Evolutionary conservation across 2,329 filamentous ascomycete genomes (phyloP).

Genomic region (Akanthomyces uredinophilus): DNA sequence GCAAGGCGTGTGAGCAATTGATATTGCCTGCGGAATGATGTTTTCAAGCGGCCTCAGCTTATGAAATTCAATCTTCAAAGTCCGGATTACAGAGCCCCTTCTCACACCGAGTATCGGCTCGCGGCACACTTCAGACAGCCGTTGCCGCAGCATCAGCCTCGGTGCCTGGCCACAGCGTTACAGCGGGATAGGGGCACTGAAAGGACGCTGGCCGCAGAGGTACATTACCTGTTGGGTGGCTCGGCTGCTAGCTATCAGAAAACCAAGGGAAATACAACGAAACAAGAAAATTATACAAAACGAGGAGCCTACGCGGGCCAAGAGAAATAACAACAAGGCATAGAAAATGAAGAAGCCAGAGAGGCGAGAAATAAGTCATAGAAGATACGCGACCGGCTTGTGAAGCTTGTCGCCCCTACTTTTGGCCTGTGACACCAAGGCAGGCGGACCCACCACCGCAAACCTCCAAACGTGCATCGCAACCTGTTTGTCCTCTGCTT

Average conservation of each 20-base stretch:
- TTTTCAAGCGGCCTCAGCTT: too few species aligned
- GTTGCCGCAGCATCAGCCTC: neutral
- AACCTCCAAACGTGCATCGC: neutral
- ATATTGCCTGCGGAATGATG: too few species aligned
- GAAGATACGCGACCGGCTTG: neutral
- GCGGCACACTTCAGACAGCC: neutral
- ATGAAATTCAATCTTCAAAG: neutral
- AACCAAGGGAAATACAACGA: too few species aligned
- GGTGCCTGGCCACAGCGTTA: neutral
- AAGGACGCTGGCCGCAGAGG: too few species aligned
- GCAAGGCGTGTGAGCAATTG: too few species aligned
- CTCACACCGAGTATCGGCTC: neutral
- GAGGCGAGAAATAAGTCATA: too few species aligned
- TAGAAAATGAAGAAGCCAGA: too few species aligned
- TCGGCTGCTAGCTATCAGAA: too few species aligned
- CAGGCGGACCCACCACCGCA: conserved; percentile 5
- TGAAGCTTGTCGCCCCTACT: neutral
- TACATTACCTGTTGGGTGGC: too few species aligned
- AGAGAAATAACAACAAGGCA: too few species aligned
- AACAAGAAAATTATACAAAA: too few species aligned
- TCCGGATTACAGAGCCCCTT: neutral
- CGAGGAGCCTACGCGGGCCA: too few species aligned
- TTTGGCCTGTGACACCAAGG: conserved; percentile 2
- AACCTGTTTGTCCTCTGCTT: neutral
- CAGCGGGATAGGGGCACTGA: neutral